A percentile compares a stretch with the other conserved stretches of the same genome.
Conservation (phyloP, 2,329 filamentous ascomycete genomes). For the Whalleya microplaca region DNA sequence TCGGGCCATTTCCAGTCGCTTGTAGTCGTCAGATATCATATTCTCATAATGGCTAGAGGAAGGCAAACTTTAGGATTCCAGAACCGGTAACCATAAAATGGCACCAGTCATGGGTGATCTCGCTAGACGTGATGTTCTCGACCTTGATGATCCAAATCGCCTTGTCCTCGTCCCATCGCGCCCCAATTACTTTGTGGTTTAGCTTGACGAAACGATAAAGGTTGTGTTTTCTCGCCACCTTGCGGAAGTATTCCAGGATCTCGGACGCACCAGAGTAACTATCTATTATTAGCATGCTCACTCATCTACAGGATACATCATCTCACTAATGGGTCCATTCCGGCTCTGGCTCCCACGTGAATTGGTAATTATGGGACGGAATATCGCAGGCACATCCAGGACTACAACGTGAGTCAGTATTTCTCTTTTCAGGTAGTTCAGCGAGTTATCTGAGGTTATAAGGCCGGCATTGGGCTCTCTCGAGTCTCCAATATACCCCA, state of each 20-base stretch:
- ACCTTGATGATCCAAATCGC: slow-evolving; percentile 24
- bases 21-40: background rate
- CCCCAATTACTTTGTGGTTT: slow-evolving; percentile 9
- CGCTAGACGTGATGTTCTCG: slow-evolving; percentile 10
- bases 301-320: background rate
- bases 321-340: background rate
- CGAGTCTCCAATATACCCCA: too few species aligned
- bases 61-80: slow-evolving; percentile 28
- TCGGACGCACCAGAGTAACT: background rate
- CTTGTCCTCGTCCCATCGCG: slow-evolving; percentile 26
- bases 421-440: too few species aligned
- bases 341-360: background rate
- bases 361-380: background rate
- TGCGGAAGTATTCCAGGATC: slow-evolving; percentile 16
- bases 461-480: too few species aligned
- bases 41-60: background rate
- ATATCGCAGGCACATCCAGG: background rate
- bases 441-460: too few species aligned
- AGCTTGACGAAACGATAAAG: slow-evolving; percentile 15
- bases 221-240: slow-evolving; percentile 13
- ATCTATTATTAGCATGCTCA: background rate
- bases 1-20: slow-evolving; percentile 36
- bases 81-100: slow-evolving; percentile 38
- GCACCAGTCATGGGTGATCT: slow-evolving; percentile 17
- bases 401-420: background rate